Conservation (phyloP, 1,284 basidiomycete genomes). For the Heliocybe sulcata region DNA sequence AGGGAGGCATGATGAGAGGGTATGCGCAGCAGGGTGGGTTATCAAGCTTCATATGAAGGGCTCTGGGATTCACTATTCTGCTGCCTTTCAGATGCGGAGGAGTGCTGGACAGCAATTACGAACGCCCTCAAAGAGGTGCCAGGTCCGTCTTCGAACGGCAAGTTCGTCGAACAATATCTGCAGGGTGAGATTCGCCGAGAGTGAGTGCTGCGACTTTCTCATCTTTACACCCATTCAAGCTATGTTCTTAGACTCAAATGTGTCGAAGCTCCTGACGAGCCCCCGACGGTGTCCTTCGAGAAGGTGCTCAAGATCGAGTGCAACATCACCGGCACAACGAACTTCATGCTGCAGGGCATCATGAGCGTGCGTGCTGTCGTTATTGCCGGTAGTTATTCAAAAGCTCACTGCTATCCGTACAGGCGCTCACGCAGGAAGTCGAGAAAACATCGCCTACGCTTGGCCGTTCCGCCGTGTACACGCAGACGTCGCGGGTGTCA, state of each 20-base stretch:
- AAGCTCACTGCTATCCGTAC: conserved; percentile 2
- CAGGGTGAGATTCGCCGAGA: conserved; percentile 77
- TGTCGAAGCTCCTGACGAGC: conserved; percentile 79
- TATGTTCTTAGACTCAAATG: conserved; percentile 52
- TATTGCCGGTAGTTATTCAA: no score
- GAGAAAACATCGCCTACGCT: conserved; percentile 83
- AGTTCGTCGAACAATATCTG: conserved; percentile 84
- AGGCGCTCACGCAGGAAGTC: conserved; percentile 82
- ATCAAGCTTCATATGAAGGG: no score
- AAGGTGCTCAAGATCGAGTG: conserved; percentile 87
- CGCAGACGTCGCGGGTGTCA: conserved; percentile 77
- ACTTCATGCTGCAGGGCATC: conserved; percentile 88
- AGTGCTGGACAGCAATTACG: conserved; percentile 87
- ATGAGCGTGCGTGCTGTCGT: conserved; percentile 54
- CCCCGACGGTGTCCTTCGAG: conserved; percentile 58
- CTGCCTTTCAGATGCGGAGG: conserved; percentile 80
- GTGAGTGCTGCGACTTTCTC: conserved; percentile 37
- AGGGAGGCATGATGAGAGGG: conserved; percentile 34
- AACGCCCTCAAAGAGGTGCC: conserved; percentile 69
- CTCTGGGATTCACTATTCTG: no score
- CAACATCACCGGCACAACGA: conserved; percentile 83
- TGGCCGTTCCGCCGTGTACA: conserved; percentile 78
- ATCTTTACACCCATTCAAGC: neutral
- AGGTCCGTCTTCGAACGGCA: conserved; percentile 27
- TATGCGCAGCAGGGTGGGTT: conserved; percentile 88